Conservation (phyloP, 2,329 filamentous ascomycete genomes). For the Cephalotrichum gorgonifer region DNA sequence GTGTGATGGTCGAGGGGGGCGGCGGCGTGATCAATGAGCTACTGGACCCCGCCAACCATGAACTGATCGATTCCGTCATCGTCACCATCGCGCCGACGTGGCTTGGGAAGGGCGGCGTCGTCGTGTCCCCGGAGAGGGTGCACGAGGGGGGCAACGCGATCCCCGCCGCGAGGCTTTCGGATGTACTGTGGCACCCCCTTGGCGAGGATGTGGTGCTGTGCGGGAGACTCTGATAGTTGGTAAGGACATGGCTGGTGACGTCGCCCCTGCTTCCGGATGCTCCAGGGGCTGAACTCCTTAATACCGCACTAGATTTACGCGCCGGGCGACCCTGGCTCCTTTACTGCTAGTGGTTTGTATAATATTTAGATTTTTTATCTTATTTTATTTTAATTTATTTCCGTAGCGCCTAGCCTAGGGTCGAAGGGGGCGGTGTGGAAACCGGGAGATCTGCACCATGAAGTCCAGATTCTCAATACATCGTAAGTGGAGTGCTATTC, state of each 20-base stretch:
- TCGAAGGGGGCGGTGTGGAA: too few relatives aligned
- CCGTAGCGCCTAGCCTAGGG: too few relatives aligned
- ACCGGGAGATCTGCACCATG: too few relatives aligned
- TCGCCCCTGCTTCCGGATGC: neutral
- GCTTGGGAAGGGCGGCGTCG: slow-evolving; percentile 74
- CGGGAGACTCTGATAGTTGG: slow-evolving; percentile 39
- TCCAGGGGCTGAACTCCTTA: neutral
- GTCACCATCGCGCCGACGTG: slow-evolving; percentile 85
- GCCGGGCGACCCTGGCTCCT: too few relatives aligned
- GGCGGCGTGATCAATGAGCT: slow-evolving; percentile 73
- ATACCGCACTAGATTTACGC: too few relatives aligned
- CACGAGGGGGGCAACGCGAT: slow-evolving; percentile 38
- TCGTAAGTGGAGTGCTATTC: too few relatives aligned
- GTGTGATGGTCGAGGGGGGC: slow-evolving; percentile 89
- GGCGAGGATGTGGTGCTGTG: slow-evolving; percentile 79
- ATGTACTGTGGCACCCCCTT: slow-evolving; percentile 65
- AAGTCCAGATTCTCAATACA: too few relatives aligned
- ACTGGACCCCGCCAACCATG: slow-evolving; percentile 48
- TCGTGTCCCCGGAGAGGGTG: slow-evolving; percentile 59
- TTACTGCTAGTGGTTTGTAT: too few relatives aligned
- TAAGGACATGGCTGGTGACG: neutral
- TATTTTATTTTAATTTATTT: too few relatives aligned
- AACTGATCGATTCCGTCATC: slow-evolving; percentile 67
- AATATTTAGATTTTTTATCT: too few relatives aligned
- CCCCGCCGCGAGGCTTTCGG: slow-evolving; percentile 53